Conservation (phyloP, 2,329 filamentous ascomycete species). For the Berkeleyomyces basicola region DNA sequence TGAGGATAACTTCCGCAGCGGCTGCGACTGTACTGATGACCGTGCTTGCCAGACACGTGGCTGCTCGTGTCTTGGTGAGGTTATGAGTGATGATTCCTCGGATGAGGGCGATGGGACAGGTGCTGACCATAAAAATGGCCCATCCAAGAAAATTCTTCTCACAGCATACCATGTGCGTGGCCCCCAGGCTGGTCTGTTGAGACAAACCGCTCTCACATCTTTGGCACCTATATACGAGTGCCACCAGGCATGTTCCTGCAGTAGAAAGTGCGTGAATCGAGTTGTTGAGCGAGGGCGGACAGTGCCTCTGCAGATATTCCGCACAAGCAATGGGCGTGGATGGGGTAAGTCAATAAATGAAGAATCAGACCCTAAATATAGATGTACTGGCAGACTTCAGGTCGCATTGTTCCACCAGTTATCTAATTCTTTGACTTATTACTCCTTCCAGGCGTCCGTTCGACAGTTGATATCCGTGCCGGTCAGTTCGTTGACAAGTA, state of each 20-base stretch:
- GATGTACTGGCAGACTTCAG: not conserved
- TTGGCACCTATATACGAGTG: conserved; percentile 63
- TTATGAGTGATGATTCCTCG: conserved; percentile 33
- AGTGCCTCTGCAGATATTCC: conserved; percentile 60
- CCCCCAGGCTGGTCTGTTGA: conserved; percentile 33
- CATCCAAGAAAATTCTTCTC: conserved; percentile 14
- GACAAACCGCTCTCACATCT: conserved; percentile 34
- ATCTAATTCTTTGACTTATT: not conserved
- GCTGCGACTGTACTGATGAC: conserved; percentile 48
- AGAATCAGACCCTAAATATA: not conserved
- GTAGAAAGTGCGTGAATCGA: conserved; percentile 49
- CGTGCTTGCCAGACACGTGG: conserved; percentile 48
- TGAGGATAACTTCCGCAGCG: conserved; percentile 45
- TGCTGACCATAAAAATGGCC: conserved; percentile 3
- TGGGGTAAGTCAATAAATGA: conserved; percentile 42
- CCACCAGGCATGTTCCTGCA: conserved; percentile 53
- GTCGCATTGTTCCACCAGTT: not conserved
- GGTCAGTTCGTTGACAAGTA: conserved; percentile 73
- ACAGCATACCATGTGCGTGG: conserved; percentile 51
- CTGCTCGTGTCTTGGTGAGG: conserved; percentile 55
- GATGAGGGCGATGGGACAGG: conserved; percentile 17
- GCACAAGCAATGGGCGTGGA: conserved; percentile 46
- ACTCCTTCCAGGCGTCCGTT: conserved; percentile 38
- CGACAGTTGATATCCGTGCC: conserved; percentile 43
- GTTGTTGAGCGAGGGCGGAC: conserved; percentile 59